Percentiles rank a stretch among this genome's conserved stretches.
phyloP scores from a whole-genome alignment of 805 yeast species.

The Candida piceae region DNA sequence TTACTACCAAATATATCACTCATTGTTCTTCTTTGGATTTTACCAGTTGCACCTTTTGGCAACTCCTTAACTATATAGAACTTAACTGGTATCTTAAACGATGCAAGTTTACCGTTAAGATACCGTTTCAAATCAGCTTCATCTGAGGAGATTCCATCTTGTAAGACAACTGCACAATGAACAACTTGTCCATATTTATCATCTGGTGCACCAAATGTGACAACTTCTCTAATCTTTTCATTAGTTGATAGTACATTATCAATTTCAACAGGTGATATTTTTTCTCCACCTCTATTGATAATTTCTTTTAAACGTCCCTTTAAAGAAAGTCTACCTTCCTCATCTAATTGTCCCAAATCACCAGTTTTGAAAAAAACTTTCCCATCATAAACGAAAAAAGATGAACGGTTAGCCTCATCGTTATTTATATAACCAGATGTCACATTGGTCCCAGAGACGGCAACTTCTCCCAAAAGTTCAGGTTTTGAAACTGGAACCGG shows the following conservation, averaged over 20 bases:
- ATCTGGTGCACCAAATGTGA: slow-evolving; percentile 63
- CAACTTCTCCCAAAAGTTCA: slow-evolving; percentile 65
- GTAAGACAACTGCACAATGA: slow-evolving; percentile 62
- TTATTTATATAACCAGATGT: slow-evolving; percentile 71
- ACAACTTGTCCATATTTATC: slow-evolving; percentile 67
- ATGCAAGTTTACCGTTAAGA: slow-evolving; percentile 42
- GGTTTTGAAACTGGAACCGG: slow-evolving; percentile 39
- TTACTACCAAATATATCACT: slow-evolving; percentile 45
- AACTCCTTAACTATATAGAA: slow-evolving; percentile 53
- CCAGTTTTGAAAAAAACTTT: slow-evolving; percentile 58
- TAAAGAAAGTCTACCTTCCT: slow-evolving; percentile 52
- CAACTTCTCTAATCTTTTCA: slow-evolving; percentile 65
- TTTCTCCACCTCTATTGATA: slow-evolving; percentile 75
- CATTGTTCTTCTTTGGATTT: slow-evolving; percentile 63
- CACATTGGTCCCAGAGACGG: slow-evolving; percentile 62
- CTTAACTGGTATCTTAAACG: slow-evolving; percentile 57
- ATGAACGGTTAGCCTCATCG: slow-evolving; percentile 63
- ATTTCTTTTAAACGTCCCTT: slow-evolving; percentile 73
- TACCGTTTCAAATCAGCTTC: slow-evolving; percentile 43
- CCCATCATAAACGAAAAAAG: slow-evolving; percentile 25
- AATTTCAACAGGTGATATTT: slow-evolving; percentile 67
- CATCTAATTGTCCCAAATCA: slow-evolving; percentile 63
- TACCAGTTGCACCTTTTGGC: slow-evolving; percentile 78
- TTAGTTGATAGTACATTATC: slow-evolving; percentile 57
- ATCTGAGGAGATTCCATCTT: slow-evolving; percentile 32